These are phyloP conservation scores for Grigorovia humatica DNA, from an alignment of 805 yeast genomes.

Conservation along the genomic window DNA sequence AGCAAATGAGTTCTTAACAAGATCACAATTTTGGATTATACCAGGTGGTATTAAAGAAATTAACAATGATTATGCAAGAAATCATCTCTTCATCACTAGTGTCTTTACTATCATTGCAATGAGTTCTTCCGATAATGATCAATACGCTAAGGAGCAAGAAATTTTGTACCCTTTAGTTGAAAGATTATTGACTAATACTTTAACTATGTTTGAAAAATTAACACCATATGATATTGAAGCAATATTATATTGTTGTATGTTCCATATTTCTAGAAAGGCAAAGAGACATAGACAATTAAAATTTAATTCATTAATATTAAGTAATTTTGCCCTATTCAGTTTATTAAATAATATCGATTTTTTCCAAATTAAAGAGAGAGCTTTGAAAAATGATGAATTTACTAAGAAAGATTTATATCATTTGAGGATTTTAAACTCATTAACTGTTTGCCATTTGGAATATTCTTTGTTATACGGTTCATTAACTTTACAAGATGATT, in stretches of 20 bases:
- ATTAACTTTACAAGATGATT: slow-evolving; percentile 19
- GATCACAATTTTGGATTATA: slow-evolving; percentile 51
- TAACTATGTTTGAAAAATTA: slow-evolving; percentile 40
- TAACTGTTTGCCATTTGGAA: slow-evolving; percentile 43
- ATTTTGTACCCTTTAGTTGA: slow-evolving; percentile 39
- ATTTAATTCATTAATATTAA: slow-evolving; percentile 43
- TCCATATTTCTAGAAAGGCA: slow-evolving; percentile 45
- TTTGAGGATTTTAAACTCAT: slow-evolving; percentile 42
- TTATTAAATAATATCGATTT: slow-evolving; percentile 39
- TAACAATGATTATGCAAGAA: slow-evolving; percentile 35
- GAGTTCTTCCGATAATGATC: slow-evolving; percentile 45
- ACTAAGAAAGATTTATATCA: slow-evolving; percentile 39
- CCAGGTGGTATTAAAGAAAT: slow-evolving; percentile 50
- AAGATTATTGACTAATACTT: slow-evolving; percentile 38
- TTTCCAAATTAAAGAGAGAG: slow-evolving; percentile 32
- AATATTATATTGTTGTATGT: slow-evolving; percentile 42
- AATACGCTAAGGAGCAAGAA: slow-evolving; percentile 39
- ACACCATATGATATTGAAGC: slow-evolving; percentile 55
- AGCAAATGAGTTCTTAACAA: slow-evolving; percentile 38
- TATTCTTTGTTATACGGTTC: slow-evolving; percentile 40
- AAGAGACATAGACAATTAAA: slow-evolving; percentile 36
- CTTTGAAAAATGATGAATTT: slow-evolving; percentile 19
- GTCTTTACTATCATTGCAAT: slow-evolving; percentile 44
- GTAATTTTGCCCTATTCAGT: slow-evolving; percentile 43
- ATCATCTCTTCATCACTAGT: slow-evolving; percentile 46